These are phyloP conservation scores for Chloranthus sessilifolius DNA, from an alignment of 164 flowering plant genomes.

Conservation along the genomic window DNA sequence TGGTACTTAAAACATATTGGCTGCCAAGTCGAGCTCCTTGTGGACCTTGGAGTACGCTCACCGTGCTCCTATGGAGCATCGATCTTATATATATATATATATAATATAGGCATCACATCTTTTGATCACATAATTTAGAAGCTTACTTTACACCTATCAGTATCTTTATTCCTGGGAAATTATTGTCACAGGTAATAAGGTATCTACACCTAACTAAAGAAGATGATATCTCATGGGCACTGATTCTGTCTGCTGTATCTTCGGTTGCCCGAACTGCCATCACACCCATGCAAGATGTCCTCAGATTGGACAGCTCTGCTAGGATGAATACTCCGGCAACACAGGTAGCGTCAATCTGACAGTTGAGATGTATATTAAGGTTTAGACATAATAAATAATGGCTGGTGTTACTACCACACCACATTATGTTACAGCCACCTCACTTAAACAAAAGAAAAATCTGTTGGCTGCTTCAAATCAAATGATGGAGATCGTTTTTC, in stretches of 20 bases:
- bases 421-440: no score
- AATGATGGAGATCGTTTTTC: no score
- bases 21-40: no score
- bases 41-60: no score
- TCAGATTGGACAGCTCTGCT: constrained; percentile 73
- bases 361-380: constrained; percentile 2
- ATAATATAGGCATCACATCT: no score
- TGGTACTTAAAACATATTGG: no score
- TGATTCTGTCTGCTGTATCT: constrained; percentile 53
- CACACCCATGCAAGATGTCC: constrained; percentile 91
- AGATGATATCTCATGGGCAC: constrained; percentile 63
- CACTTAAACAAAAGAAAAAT: no score
- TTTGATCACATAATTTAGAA: no score
- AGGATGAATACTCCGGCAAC: constrained; percentile 98
- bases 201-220: constrained; percentile 51
- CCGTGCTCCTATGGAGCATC: no score
- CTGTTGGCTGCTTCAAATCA: no score
- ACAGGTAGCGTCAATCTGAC: constrained; percentile 44
- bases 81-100: no score
- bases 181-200: constrained; percentile 49
- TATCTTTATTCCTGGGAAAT: not conserved
- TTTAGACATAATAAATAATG: not conserved
- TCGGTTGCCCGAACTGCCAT: constrained; percentile 82
- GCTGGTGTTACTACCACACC: no score
- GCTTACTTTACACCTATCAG: not conserved